Conservation (phyloP, 2,329 filamentous ascomycete genomes). For the Metarhizium robertsii region DNA sequence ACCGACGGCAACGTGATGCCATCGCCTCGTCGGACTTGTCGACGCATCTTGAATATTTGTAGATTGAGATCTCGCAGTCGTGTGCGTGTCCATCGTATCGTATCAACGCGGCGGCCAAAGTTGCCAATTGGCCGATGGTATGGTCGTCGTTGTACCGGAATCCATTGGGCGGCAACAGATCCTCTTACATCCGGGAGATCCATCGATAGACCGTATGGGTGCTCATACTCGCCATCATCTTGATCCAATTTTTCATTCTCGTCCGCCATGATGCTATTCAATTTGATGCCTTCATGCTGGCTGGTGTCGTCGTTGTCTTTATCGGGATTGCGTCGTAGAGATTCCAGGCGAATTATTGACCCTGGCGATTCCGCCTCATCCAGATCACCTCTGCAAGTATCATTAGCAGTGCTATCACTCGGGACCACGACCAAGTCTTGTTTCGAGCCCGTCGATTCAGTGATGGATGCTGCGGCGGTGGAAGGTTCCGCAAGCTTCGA, state of each 20-base stretch:
- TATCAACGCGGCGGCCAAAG: conserved; percentile 84
- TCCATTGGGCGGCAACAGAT: conserved; percentile 61
- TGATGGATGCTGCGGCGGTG: background rate
- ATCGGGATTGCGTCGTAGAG: background rate
- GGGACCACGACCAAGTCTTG: conserved; percentile 3
- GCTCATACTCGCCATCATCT: conserved; percentile 22
- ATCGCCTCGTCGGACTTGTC: conserved; percentile 63
- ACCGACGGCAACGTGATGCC: conserved; percentile 63
- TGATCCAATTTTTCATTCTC: conserved; percentile 12
- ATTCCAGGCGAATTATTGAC: conserved; percentile 1
- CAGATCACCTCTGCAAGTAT: background rate
- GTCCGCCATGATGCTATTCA: background rate
- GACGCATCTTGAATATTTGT: conserved; percentile 54
- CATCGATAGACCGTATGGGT: conserved; percentile 26
- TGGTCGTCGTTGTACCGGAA: conserved; percentile 64
- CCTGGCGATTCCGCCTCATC: conserved; percentile 8
- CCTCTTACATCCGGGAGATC: conserved; percentile 31
- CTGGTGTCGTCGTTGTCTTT: background rate
- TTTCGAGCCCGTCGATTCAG: conserved; percentile 1
- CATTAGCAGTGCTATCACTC: conserved; percentile 3
- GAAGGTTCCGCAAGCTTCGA: background rate
- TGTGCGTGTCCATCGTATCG: conserved; percentile 78
- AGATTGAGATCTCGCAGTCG: conserved; percentile 29
- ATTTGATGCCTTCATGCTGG: background rate
- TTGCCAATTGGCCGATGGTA: conserved; percentile 59